Evolutionary conservation across 768 basidiomycete species (phyloP), one percentile per base, ranked within the genome.

Genomic region (Suillus decipiens): DNA sequence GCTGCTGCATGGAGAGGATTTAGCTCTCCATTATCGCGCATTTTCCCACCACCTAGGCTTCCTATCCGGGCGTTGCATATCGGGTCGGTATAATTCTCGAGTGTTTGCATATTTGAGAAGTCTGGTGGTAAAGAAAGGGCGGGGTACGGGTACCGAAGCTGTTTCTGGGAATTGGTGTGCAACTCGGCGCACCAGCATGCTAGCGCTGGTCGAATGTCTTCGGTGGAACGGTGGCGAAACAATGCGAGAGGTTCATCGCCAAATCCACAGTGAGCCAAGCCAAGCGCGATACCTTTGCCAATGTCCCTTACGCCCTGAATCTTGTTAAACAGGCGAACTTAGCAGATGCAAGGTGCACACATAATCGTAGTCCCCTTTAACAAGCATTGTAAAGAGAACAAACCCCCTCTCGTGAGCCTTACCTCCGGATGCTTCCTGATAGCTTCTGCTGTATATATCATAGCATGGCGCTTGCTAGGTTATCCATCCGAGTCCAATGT

Each of bases 331-430:
- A 5, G 12, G 24, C 24, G 11, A 14, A 24, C 31, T 53, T 5
- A 53, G 19, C 8, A 53, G 5, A 19, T 34, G 2, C n/a, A 53
- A 33, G 5, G 15, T 42, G 28, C 68, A 9, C n/a, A 75, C 75
- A 22, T 61, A 60, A 63, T 75, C 69, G 37, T 80, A 79, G 63
- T 80, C 78, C 2, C 77, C 75, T n/a, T 77, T 76, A 10, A 64
- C 61, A 17, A 78, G 62, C 3, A 80, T 48, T 0, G 77, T 78
- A 53, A 78, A 66, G 24, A 80, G 66, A 24, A 79, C 63, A 28
- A 78, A 62, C 2, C 76, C 9, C 72, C 74, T 24, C 65, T 63
- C 1, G 72, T 71, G 31, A 79, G 66, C 1, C 59, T 53, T 14
- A 77, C 63, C 0, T 67, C 61, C 2, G 69, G 69, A 53, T 73